phyloP scores from a whole-genome alignment of 345 rosid species.

The Mercurialis annua region DNA sequence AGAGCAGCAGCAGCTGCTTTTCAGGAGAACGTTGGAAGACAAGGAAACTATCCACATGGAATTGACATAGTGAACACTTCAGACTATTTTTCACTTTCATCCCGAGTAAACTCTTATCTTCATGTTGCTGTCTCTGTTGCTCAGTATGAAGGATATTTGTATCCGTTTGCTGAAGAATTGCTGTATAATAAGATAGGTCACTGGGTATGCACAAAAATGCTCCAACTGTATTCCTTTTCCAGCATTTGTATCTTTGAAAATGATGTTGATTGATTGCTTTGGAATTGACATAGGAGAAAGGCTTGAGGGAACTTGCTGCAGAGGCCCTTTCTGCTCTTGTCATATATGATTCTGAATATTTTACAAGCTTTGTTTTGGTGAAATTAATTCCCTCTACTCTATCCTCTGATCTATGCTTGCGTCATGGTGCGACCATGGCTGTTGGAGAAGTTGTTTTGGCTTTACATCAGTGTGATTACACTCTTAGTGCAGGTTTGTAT shows the following conservation, averaged over 20 bases:
- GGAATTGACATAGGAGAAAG: slow-evolving; percentile 79
- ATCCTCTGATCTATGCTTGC: slow-evolving; percentile 82
- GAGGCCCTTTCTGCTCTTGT: slow-evolving; percentile 91
- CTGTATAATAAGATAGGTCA: slow-evolving; percentile 78
- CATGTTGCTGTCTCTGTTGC: slow-evolving; percentile 76
- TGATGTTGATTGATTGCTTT: slow-evolving; percentile 1
- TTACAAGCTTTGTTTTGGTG: slow-evolving; percentile 58
- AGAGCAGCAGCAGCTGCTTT: slow-evolving; percentile 99
- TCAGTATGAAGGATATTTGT: slow-evolving; percentile 77
- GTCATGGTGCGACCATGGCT: slow-evolving; percentile 95
- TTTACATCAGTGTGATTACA: slow-evolving; percentile 51
- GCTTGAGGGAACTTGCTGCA: slow-evolving; percentile 86
- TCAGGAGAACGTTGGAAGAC: slow-evolving; percentile 99
- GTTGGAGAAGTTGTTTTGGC: slow-evolving; percentile 79
- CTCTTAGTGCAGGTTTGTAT: slow-evolving; percentile 63
- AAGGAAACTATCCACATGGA: slow-evolving; percentile 95
- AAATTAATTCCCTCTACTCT: slow-evolving; percentile 77
- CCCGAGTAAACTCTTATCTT: slow-evolving; percentile 76
- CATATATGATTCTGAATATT: slow-evolving; percentile 68
- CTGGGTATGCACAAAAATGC: slow-evolving; percentile 69
- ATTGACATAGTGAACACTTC: slow-evolving; percentile 94
- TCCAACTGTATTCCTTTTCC: slow-evolving; percentile 8
- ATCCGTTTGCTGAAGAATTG: slow-evolving; percentile 89
- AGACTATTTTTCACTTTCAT: slow-evolving; percentile 95
- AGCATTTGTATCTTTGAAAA: not conserved